Percentiles rank a stretch among this genome's conserved stretches.
phyloP scores from a whole-genome alignment of 225 moss, liverwort and hornwort genomes.

The Ulota crispa region DNA sequence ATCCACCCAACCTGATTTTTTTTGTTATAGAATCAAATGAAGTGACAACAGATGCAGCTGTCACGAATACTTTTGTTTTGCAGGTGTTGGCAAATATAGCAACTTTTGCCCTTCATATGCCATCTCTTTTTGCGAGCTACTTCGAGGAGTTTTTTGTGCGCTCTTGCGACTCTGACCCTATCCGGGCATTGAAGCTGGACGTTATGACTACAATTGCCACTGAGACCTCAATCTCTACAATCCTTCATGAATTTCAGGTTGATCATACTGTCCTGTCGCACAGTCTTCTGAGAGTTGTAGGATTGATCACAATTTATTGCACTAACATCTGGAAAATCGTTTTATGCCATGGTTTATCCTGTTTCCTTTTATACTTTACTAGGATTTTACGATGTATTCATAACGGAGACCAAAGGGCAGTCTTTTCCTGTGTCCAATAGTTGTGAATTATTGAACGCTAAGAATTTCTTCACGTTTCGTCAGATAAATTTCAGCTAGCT shows the following conservation, averaged over 20 bases:
- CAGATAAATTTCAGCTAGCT: not conserved
- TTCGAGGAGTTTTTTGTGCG: slow-evolving; percentile 94
- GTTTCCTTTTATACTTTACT: not conserved
- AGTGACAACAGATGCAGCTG: not conserved
- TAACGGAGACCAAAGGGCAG: not conserved
- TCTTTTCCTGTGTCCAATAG: slow-evolving; percentile 2
- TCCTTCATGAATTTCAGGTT: slow-evolving; percentile 96
- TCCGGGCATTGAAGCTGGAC: slow-evolving; percentile 91
- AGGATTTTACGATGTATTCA: not conserved
- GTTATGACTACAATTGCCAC: slow-evolving; percentile 82
- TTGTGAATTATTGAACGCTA: slow-evolving; percentile 11
- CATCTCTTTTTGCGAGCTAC: slow-evolving; percentile 72
- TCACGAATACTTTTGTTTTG: slow-evolving; percentile 27
- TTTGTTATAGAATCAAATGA: not conserved
- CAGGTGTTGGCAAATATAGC: slow-evolving; percentile 93
- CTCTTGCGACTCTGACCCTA: slow-evolving; percentile 70
- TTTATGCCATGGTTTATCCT: not conserved
- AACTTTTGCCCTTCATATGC: slow-evolving; percentile 74
- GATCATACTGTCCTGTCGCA: not conserved
- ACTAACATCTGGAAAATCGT: not conserved
- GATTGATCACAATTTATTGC: not conserved
- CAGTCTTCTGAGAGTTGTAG: not conserved
- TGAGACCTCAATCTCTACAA: slow-evolving; percentile 76
- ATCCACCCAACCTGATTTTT: not conserved
- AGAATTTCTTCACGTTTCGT: not conserved